A percentile compares a stretch with the other conserved stretches of the same genome.
Conservation (phyloP, 441 rosid species). For the Populus hybrid region DNA sequence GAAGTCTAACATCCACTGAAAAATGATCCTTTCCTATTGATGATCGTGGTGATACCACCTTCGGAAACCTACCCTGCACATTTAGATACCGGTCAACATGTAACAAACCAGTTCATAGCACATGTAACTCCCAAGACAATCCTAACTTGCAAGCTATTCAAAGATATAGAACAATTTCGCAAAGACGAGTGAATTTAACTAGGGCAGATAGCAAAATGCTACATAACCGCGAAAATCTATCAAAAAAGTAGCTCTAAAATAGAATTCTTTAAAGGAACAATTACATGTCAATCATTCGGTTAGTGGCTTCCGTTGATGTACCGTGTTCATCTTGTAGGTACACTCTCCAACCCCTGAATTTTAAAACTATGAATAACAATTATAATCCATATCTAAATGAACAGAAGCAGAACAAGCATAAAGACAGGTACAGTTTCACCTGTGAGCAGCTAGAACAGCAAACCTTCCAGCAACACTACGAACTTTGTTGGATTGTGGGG, state of each 20-base stretch:
- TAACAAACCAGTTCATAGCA: neutral
- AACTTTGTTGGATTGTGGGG: constrained; percentile 76
- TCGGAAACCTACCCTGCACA: neutral
- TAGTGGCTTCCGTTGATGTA: constrained; percentile 66
- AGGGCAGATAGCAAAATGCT: neutral
- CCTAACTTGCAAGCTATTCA: neutral
- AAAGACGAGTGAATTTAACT: neutral
- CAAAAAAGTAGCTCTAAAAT: neutral
- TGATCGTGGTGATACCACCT: neutral
- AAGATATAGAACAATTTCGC: neutral
- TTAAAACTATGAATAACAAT: constrained; percentile 3
- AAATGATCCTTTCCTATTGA: neutral
- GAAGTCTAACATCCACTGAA: neutral
- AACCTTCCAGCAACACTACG: constrained; percentile 84
- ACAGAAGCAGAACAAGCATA: neutral
- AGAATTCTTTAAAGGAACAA: neutral
- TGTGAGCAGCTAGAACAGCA: constrained; percentile 75
- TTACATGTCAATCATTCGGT: constrained; percentile 67
- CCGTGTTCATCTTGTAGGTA: constrained; percentile 90
- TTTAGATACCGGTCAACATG: neutral
- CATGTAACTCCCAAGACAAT: neutral
- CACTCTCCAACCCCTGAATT: constrained; percentile 81
- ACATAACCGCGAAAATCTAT: neutral
- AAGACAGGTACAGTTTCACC: constrained; percentile 26
- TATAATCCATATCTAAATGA: neutral